Percentiles rank a stretch among this genome's conserved stretches.
These are phyloP conservation scores for Microdochium nivale DNA, from an alignment of 2,329 filamentous ascomycete genomes.

Conservation along the genomic window DNA sequence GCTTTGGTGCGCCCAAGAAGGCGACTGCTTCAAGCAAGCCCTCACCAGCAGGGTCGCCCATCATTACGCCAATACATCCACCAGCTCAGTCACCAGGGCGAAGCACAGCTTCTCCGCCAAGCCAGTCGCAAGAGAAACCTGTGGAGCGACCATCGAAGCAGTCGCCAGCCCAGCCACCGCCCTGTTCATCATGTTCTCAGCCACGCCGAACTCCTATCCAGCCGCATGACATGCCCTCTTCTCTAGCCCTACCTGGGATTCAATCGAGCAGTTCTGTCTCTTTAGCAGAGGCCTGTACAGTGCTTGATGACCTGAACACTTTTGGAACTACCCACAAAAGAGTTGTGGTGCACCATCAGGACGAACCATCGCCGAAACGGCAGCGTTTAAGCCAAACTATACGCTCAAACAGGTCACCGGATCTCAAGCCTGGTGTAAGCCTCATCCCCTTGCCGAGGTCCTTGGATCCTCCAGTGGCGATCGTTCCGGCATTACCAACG, in stretches of 20 bases:
- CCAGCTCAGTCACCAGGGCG: background rate
- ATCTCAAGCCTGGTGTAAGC: background rate
- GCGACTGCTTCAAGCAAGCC: background rate
- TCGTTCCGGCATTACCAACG: background rate
- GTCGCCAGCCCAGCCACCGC: too few relatives aligned
- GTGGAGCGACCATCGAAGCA: background rate
- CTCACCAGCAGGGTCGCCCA: background rate
- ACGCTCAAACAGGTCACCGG: background rate
- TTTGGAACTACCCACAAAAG: too few relatives aligned
- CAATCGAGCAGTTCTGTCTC: too few relatives aligned
- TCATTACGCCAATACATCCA: too few relatives aligned
- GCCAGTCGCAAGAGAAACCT: background rate
- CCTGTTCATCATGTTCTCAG: too few relatives aligned
- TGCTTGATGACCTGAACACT: too few relatives aligned
- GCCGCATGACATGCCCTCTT: too few relatives aligned
- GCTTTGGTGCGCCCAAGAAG: background rate
- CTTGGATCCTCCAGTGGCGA: background rate
- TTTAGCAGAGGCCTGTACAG: too few relatives aligned
- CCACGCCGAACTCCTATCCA: too few relatives aligned
- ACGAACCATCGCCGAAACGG: background rate
- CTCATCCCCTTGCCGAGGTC: background rate
- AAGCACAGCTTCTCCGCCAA: too few relatives aligned
- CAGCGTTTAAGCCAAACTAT: background rate
- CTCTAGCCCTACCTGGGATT: too few relatives aligned
- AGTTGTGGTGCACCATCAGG: background rate